Percentiles rank a stretch among this genome's conserved stretches.
Evolutionary conservation across 441 rosid genomes (phyloP).

Genomic region (Croton setiger): DNA sequence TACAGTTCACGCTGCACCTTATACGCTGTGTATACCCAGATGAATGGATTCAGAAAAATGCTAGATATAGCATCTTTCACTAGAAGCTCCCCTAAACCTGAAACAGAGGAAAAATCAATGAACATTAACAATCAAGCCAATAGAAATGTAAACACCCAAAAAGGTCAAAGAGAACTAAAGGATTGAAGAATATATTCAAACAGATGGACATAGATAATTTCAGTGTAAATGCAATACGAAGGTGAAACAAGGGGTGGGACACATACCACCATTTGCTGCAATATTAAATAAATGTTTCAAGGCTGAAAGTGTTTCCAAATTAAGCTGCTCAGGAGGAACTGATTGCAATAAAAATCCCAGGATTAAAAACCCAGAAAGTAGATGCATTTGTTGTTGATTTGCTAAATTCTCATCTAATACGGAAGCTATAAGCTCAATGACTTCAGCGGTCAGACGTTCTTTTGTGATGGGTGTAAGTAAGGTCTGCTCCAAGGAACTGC

Average conservation of each 20-base stretch:
- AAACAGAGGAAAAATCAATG: constrained; percentile 19
- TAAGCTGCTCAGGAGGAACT: constrained; percentile 87
- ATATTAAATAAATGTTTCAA: constrained; percentile 84
- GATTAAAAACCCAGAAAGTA: constrained; percentile 90
- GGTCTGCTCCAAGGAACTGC: constrained; percentile 43
- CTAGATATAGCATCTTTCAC: constrained; percentile 83
- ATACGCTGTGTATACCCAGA: constrained; percentile 81
- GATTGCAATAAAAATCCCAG: constrained; percentile 96
- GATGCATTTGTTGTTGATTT: constrained; percentile 97
- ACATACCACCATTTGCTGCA: constrained; percentile 72
- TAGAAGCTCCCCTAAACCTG: constrained; percentile 85
- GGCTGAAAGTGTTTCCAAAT: constrained; percentile 90
- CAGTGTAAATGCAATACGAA: constrained; percentile 12
- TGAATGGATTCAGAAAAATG: constrained; percentile 90
- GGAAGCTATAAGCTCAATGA: constrained; percentile 92
- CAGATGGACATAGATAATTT: constrained; percentile 8
- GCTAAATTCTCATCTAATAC: constrained; percentile 92
- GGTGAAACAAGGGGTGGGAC: constrained; percentile 18
- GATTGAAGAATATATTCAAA: constrained; percentile 13
- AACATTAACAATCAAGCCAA: constrained; percentile 11
- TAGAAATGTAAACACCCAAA: not conserved
- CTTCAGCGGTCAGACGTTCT: constrained; percentile 95
- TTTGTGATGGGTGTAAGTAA: constrained; percentile 60
- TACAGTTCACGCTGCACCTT: constrained; percentile 95
- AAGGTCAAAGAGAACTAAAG: constrained; percentile 3